Conservation (phyloP, 1,139 yeast genomes). For the Lodderomyces orthopsilosis region DNA sequence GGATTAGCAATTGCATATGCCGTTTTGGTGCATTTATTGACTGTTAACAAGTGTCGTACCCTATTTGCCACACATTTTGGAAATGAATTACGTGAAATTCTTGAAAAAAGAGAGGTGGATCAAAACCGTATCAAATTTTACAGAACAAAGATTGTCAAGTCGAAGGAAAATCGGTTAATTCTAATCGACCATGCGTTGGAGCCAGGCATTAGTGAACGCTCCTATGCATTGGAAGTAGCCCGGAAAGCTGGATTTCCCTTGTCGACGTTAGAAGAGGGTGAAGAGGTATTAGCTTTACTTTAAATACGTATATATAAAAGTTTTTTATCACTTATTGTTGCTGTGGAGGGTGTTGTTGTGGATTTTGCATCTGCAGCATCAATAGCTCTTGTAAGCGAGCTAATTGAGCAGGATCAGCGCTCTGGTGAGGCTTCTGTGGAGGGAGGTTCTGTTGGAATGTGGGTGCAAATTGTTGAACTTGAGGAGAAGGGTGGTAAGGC, state of each 20-base stretch:
- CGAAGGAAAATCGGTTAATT: conserved; percentile 16
- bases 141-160: conserved; percentile 45
- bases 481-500: conserved; percentile 3
- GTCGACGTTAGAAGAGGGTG: conserved; percentile 54
- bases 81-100: conserved; percentile 47
- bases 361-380: conserved; percentile 13
- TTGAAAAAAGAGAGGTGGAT: conserved; percentile 24
- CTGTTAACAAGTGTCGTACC: conserved; percentile 64
- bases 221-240: conserved; percentile 87
- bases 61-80: conserved; percentile 96
- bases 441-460: conserved; percentile 17
- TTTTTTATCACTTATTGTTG: neutral
- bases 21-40: conserved; percentile 57
- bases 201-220: conserved; percentile 71
- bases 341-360: conserved; percentile 8
- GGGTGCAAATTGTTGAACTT: conserved; percentile 12
- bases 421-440: conserved; percentile 6
- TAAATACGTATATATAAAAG: conserved; percentile 7
- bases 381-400: conserved; percentile 18
- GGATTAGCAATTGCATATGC: conserved; percentile 92
- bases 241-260: conserved; percentile 79
- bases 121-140: conserved; percentile 42
- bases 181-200: conserved; percentile 61
- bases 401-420: conserved; percentile 17
- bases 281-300: conserved; percentile 28